phyloP scores from a whole-genome alignment of 2,329 filamentous ascomycete genomes.

The Ophiostoma tasmaniense region DNA sequence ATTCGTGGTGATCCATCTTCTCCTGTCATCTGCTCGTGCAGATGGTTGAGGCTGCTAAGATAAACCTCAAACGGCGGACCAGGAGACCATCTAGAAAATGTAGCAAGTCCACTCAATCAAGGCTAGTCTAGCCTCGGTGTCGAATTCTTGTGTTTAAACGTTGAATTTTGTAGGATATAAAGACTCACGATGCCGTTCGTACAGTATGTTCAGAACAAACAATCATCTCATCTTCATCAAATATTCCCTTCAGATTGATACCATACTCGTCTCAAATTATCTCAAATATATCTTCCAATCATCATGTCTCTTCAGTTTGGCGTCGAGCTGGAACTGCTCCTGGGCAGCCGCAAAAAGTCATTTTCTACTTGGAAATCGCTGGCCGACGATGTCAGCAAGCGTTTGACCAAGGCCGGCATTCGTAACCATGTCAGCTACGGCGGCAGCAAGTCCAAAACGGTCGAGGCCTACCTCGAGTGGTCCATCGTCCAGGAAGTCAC shows the following conservation, averaged over 20 bases:
- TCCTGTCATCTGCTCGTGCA: background rate
- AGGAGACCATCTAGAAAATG: constrained; percentile 6
- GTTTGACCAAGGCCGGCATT: constrained; percentile 28
- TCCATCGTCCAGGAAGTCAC: constrained; percentile 32
- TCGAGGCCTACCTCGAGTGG: constrained; percentile 31
- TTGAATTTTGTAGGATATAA: background rate
- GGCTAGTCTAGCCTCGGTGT: constrained; percentile 9
- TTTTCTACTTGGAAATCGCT: constrained; percentile 28
- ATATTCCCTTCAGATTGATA: too few species aligned
- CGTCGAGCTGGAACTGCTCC: constrained; percentile 32
- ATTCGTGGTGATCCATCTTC: background rate
- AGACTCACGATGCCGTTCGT: background rate
- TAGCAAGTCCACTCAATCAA: constrained; percentile 11
- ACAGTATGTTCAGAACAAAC: background rate
- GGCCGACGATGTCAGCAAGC: constrained; percentile 29
- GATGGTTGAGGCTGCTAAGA: constrained; percentile 1
- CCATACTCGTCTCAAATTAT: background rate
- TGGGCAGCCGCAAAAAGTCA: constrained; percentile 28
- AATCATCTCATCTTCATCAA: background rate
- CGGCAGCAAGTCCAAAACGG: constrained; percentile 19
- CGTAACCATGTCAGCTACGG: constrained; percentile 28
- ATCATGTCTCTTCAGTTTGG: constrained; percentile 27
- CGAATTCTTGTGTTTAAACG: background rate
- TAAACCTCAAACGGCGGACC: constrained; percentile 16
- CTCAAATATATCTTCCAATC: background rate